Percentiles rank a stretch among this genome's conserved stretches.
Evolutionary conservation across 75 land plant genomes (phyloP).

Genomic region (Pseudotsuga menziesii): DNA sequence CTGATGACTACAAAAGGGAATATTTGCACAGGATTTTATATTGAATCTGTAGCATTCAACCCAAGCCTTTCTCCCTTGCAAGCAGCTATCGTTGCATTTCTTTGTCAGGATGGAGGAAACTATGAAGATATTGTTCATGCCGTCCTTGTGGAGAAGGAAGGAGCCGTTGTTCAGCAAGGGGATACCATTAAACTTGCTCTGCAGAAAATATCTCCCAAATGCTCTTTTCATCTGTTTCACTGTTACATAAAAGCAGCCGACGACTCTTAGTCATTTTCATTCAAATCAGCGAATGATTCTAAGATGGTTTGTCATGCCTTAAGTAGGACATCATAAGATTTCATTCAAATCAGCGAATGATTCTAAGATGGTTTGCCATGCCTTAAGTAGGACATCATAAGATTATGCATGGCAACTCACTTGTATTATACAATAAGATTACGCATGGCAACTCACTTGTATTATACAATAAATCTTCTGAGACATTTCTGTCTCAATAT

Average conservation of each 20-base stretch:
- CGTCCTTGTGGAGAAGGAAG: conserved; percentile 82
- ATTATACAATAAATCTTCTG: too few relatives aligned
- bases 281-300: too few relatives aligned
- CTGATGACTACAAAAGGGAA: conserved; percentile 48
- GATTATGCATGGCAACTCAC: too few relatives aligned
- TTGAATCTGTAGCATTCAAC: conserved; percentile 92
- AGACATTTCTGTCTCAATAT: too few relatives aligned
- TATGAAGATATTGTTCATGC: conserved; percentile 63
- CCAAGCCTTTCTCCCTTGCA: conserved; percentile 90
- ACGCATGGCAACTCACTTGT: too few relatives aligned
- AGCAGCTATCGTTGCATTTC: conserved; percentile 81
- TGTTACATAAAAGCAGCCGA: conserved; percentile 11
- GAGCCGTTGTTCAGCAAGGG: conserved; percentile 60
- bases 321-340: too few relatives aligned
- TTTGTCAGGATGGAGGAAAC: conserved; percentile 57
- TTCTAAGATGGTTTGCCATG: too few relatives aligned
- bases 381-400: too few relatives aligned
- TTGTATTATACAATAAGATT: too few relatives aligned
- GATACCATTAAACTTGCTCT: conserved; percentile 56
- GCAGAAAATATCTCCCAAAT: conserved; percentile 51
- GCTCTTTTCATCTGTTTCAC: conserved; percentile 38
- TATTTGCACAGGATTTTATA: conserved; percentile 65
- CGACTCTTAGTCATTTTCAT: too few relatives aligned
- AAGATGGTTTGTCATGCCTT: too few relatives aligned
- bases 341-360: too few relatives aligned